Base-by-base conservation (phyloP, 345 rosid genomes). In the Bruguiera parviflora region DNA sequence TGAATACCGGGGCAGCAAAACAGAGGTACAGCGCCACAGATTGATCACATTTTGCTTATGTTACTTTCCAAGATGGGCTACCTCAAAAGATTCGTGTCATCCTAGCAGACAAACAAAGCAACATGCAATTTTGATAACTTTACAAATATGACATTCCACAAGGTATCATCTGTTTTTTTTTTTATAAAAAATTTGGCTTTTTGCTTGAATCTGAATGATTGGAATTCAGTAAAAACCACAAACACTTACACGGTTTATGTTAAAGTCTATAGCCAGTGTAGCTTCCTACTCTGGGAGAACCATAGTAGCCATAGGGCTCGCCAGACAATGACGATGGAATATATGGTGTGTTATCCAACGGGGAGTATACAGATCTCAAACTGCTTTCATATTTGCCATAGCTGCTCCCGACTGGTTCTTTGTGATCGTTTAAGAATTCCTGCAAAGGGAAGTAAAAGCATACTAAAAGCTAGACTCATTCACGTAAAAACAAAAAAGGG, bases 341-440 rank as follows among this genome's bases (percentile, higher is more conserved):
- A 61, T 77, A 77, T 0, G 73, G 46, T 35, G 76, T 22, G 43
- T 58, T 66, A 2, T 81, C 79, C 63, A 79, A 58, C 59, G 74
- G 84, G 5, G 82, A 71, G 71, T 77, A 82, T 0, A 70, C 25
- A 4, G 82, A 62, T 66, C 84, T 78, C 61, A 76, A 60, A 25
- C 85, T 72, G 11, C 39, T 32, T 37, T 86, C 85, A 28, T 75
- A 11, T 46, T 78, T 76, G 57, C 77, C 70, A 22, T 86, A 80
- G 59, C 67, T 65, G 80, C 78, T 77, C 21, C 79, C 24, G 11
- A 64, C 64, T 8, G 85, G 66, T 39, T 84, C 88, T 68, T 69
- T 78, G 76, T 75, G 84, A 65, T 77, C 69, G 58, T 64, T 80
- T 47, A 82, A 73, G 57, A 71, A 78, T 35, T 86, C 88, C 90